phyloP scores from a whole-genome alignment of 805 yeast genomes.

The Wickerhamiella kurtzmanii region DNA sequence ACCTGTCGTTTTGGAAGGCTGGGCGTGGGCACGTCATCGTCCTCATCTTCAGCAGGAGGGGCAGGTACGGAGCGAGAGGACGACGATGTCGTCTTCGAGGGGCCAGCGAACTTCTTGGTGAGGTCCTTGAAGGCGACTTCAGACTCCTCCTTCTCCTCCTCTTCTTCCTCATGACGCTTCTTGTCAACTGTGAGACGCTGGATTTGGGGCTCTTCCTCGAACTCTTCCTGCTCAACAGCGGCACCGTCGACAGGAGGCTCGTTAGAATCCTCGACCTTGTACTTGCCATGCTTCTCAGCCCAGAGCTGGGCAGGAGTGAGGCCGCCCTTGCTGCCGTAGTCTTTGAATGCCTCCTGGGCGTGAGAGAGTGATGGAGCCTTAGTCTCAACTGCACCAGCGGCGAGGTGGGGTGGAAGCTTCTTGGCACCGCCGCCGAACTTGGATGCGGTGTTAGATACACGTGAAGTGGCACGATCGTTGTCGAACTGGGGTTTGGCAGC shows the following conservation, averaged over 20 bases:
- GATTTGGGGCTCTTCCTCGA: slow-evolving; percentile 9
- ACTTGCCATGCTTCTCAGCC: slow-evolving; percentile 78
- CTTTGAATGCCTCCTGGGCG: slow-evolving; percentile 25
- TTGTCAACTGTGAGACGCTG: background rate
- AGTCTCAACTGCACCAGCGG: slow-evolving; percentile 28
- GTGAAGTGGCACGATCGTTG: background rate
- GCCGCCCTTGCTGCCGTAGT: slow-evolving; percentile 55
- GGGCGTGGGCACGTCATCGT: slow-evolving; percentile 14
- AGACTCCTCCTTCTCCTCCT: slow-evolving; percentile 5
- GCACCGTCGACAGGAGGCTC: background rate
- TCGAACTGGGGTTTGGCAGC: slow-evolving; percentile 19
- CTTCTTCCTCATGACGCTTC: slow-evolving; percentile 1
- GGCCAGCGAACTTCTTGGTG: slow-evolving; percentile 6
- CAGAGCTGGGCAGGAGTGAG: slow-evolving; percentile 90
- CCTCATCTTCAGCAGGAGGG: slow-evolving; percentile 19
- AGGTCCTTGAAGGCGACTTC: slow-evolving; percentile 7
- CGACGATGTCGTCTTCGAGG: slow-evolving; percentile 2
- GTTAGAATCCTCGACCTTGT: background rate
- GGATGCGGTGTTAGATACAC: background rate
- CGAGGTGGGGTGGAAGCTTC: slow-evolving; percentile 21
- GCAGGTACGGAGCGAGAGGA: slow-evolving; percentile 5
- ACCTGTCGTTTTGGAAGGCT: slow-evolving; percentile 12
- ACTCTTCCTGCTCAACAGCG: slow-evolving; percentile 12
- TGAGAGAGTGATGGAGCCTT: slow-evolving; percentile 5
- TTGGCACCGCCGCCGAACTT: slow-evolving; percentile 25